phyloP scores from a whole-genome alignment of 148 eudicot species.

The Rhododendron ovatum region DNA sequence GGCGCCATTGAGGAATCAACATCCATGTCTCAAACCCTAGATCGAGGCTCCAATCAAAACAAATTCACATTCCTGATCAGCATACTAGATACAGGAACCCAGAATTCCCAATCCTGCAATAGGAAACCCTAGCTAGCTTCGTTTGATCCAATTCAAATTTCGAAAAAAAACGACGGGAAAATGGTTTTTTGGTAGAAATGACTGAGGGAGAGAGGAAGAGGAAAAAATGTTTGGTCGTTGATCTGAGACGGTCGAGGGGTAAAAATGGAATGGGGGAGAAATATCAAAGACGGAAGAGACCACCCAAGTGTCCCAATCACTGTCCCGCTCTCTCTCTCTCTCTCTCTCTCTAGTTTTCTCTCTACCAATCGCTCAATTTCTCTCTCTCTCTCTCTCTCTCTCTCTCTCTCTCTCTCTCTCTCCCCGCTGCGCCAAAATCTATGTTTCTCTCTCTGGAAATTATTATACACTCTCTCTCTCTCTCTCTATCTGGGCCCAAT shows the following conservation, averaged over 20 bases:
- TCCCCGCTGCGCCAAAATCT: background rate
- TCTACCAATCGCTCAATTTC: background rate
- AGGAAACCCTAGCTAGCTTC: constrained; percentile 15
- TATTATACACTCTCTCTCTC: background rate
- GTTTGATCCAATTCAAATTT: background rate
- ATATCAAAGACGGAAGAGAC: background rate
- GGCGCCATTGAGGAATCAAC: constrained; percentile 54
- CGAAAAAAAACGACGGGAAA: background rate
- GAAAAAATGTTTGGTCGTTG: background rate
- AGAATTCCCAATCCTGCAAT: background rate
- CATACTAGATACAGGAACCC: background rate
- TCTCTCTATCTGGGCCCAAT: background rate
- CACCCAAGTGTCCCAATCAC: constrained; percentile 12
- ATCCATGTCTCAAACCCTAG: constrained; percentile 39
- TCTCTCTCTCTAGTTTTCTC: background rate
- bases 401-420: constrained; percentile 1
- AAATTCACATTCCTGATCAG: constrained; percentile 11
- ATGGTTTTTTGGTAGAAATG: background rate
- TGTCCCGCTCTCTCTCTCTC: background rate
- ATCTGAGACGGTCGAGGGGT: constrained; percentile 4
- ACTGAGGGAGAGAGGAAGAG: background rate
- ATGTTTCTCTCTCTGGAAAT: constrained; percentile 1
- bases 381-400: background rate
- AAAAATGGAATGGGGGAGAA: background rate
- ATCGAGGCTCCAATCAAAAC: constrained; percentile 13